Base-by-base conservation (phyloP, 2,329 filamentous ascomycete genomes). In the Boeremia lycopersici region DNA sequence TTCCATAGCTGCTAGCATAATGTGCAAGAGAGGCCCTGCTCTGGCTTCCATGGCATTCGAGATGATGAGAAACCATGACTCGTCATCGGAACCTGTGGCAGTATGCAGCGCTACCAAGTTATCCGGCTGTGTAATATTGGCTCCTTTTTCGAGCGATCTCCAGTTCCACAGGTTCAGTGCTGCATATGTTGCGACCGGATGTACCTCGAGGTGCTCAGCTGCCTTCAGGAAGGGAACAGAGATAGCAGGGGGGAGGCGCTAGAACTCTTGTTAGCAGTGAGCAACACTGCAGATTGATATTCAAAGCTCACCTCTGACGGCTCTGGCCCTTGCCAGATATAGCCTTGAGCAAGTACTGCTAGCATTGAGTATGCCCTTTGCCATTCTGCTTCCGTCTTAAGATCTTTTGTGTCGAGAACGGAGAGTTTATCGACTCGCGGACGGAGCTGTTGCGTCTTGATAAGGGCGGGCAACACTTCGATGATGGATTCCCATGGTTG, bases 401-500 rank as follows among this genome's bases (percentile, higher is more conserved):
- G 84, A 70, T 88, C 85, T 60, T 81, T 79, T 48, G 90, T 91
- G 48, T 87, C 89, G 62, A 96, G 84, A 45, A 92, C 78, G 3
- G 91, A 89, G 56, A 96, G 81, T 43, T 81, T 80, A 64, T 93
- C 86, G 53, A 96, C 82, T 57, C 89, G 84, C 46, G 84, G 82
- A 41, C 90, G 86, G 54, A 96, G 81, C 48, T 89, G 85, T 69
- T 87, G 88, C 72, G 84, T 91, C 48, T 93, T 82, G 47, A 96
- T 85, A 45, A 96, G 80, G 1, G 84, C 82, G 72, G 93, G 91
- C 13, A 96, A 80, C 67, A 93, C 91, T 58, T 86, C 82, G 34
- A 86, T 84, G 43, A 95, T 84, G 39, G 86, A 82, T 76, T 96
- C 92, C 92, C 92, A 96, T 70, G 90, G 89, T 74, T 89, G 87